Evolutionary conservation across 2,329 filamentous ascomycete genomes (phyloP).

Genomic region (Fusarium algeriense): DNA sequence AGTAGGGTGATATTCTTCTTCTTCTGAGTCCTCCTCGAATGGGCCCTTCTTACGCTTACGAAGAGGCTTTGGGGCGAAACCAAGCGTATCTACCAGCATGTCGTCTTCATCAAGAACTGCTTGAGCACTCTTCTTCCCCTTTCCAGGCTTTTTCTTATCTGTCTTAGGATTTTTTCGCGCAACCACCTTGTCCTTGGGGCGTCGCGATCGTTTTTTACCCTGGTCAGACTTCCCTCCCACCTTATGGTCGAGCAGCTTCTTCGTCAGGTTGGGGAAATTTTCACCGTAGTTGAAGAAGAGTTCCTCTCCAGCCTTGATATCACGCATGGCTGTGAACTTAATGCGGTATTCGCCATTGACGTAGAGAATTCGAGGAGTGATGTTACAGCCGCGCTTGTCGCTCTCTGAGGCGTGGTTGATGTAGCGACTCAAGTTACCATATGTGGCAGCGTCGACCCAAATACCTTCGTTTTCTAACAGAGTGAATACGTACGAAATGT

Average conservation of each 20-base stretch:
- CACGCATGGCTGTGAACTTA: constrained; percentile 75
- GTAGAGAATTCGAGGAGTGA: constrained; percentile 73
- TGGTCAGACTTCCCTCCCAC: constrained; percentile 49
- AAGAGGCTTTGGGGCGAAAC: constrained; percentile 20
- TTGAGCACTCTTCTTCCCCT: constrained; percentile 24
- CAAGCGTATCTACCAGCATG: constrained; percentile 23
- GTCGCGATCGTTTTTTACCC: constrained; percentile 46
- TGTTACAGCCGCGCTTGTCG: constrained; percentile 68
- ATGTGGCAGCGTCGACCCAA: constrained; percentile 80
- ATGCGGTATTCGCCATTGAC: constrained; percentile 83
- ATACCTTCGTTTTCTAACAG: constrained; percentile 70
- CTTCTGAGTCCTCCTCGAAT: constrained; percentile 48
- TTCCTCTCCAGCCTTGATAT: constrained; percentile 79
- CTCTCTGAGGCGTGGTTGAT: constrained; percentile 79
- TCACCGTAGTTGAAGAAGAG: constrained; percentile 86
- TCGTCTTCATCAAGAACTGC: constrained; percentile 34
- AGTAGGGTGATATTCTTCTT: constrained; percentile 49
- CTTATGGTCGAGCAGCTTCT: constrained; percentile 57
- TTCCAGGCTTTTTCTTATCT: constrained; percentile 44
- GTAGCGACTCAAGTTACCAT: constrained; percentile 84
- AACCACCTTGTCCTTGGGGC: constrained; percentile 37
- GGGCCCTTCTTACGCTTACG: constrained; percentile 49
- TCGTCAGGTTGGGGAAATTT: constrained; percentile 71
- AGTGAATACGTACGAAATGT: constrained; percentile 74
- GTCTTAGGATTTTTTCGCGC: constrained; percentile 46